A percentile compares a stretch with the other conserved stretches of the same genome.
phyloP scores from a whole-genome alignment of 108 stramenopile species.

The Stephanodiscus minutulus region DNA sequence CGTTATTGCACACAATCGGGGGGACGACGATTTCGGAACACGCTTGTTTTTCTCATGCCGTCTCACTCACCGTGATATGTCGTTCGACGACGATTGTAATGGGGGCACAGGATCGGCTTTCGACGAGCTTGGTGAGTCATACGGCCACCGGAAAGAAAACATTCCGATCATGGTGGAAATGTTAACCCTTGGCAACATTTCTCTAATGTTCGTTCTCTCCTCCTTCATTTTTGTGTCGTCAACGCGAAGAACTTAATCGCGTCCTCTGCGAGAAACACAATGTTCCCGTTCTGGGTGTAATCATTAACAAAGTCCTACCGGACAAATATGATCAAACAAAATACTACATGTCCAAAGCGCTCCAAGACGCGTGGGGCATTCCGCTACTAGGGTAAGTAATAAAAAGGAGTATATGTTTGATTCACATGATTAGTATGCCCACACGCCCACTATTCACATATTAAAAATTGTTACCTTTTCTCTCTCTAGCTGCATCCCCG shows the following conservation, averaged over 20 bases:
- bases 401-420: not conserved
- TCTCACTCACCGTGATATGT: not conserved
- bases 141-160: not conserved
- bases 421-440: too few species aligned
- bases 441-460: not conserved
- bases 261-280: slow-evolving; percentile 83
- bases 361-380: slow-evolving; percentile 84
- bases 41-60: not conserved
- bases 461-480: not conserved
- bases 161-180: not conserved
- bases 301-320: slow-evolving; percentile 95
- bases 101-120: slow-evolving; percentile 71
- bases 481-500: slow-evolving; percentile 85
- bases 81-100: not conserved
- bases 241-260: slow-evolving; percentile 84
- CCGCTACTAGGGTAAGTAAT: slow-evolving; percentile 66
- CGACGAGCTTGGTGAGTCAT: slow-evolving; percentile 82
- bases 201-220: not conserved
- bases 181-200: not conserved
- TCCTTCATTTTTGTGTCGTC: not conserved
- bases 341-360: slow-evolving; percentile 74
- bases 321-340: slow-evolving; percentile 91
- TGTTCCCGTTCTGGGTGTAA: slow-evolving; percentile 89
- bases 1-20: not conserved
- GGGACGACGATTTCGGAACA: not conserved